Conservation (phyloP, 2,329 filamentous ascomycete species). For the Diaporthe batatas region DNA sequence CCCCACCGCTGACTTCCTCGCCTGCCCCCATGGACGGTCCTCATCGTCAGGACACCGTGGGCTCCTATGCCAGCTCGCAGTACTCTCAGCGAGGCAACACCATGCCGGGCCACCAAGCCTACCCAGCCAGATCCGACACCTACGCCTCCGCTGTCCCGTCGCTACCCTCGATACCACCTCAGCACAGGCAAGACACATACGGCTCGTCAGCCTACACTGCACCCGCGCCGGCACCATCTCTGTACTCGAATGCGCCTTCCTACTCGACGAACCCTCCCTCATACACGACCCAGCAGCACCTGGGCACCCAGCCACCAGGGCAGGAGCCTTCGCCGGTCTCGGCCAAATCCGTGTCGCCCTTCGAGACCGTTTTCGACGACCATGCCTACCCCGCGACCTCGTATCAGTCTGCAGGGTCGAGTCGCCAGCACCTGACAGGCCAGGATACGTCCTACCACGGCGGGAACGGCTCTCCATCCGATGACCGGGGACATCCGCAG, state of each 20-base stretch:
- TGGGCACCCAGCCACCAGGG: slow-evolving; percentile 47
- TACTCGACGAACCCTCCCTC: slow-evolving; percentile 49
- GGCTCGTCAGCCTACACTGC: slow-evolving; percentile 45
- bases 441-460: slow-evolving; percentile 72
- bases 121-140: slow-evolving; percentile 35
- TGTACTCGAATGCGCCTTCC: slow-evolving; percentile 51
- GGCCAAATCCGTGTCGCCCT: slow-evolving; percentile 63
- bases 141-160: slow-evolving; percentile 34
- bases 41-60: slow-evolving; percentile 38
- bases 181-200: slow-evolving; percentile 39
- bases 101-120: slow-evolving; percentile 48
- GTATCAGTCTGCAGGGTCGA: slow-evolving; percentile 51
- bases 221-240: slow-evolving; percentile 52
- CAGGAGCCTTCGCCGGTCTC: slow-evolving; percentile 44
- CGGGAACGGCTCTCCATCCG: slow-evolving; percentile 55
- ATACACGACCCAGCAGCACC: slow-evolving; percentile 53
- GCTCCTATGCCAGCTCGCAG: slow-evolving; percentile 33
- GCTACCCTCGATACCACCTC: slow-evolving; percentile 30
- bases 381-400: slow-evolving; percentile 71
- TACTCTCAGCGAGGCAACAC: slow-evolving; percentile 54
- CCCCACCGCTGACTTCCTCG: slow-evolving; percentile 39
- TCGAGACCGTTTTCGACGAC: slow-evolving; percentile 77
- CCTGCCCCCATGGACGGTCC: slow-evolving; percentile 40
- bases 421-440: slow-evolving; percentile 58
- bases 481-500: slow-evolving; percentile 47